A percentile compares a stretch with the other conserved stretches of the same genome.
Conservation (phyloP, 2,329 filamentous ascomycete genomes). For the Botrytis medusae region DNA sequence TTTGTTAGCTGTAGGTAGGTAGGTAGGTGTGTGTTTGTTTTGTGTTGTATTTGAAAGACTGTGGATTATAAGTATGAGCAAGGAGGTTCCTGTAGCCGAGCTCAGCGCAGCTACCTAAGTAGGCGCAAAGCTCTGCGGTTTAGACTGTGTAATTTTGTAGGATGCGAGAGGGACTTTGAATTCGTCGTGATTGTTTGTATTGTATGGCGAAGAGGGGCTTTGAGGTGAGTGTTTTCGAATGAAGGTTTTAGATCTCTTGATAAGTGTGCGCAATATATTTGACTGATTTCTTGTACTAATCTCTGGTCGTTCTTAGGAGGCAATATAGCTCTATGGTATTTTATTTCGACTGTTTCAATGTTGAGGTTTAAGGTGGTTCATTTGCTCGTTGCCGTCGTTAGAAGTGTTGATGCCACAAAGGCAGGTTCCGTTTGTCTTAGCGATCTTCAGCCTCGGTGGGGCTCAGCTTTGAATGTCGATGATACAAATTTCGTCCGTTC, state of each 20-base stretch:
- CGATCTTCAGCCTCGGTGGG: constrained; percentile 17
- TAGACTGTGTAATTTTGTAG: neutral
- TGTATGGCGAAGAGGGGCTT: neutral
- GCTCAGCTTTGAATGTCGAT: neutral
- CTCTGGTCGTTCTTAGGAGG: neutral
- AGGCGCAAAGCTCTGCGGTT: constrained; percentile 14
- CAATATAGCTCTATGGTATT: neutral
- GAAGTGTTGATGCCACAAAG: constrained; percentile 15
- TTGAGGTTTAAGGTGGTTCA: constrained; percentile 9
- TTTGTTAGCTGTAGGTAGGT: neutral
- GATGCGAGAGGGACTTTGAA: neutral
- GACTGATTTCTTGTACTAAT: neutral
- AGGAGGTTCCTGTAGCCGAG: neutral
- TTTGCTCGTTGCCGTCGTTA: constrained; percentile 9
- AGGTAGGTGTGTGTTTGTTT: neutral
- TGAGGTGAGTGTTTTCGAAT: neutral
- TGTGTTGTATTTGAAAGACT: neutral
- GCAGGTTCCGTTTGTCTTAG: constrained; percentile 8
- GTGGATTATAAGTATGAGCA: neutral
- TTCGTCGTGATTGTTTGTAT: neutral
- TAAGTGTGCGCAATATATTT: neutral
- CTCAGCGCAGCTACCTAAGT: constrained; percentile 17
- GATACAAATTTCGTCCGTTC: neutral
- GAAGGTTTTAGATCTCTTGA: neutral
- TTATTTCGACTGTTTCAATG: neutral